Base-by-base conservation (phyloP, 179 eudicot genomes). In the Gypsophila paniculata region DNA sequence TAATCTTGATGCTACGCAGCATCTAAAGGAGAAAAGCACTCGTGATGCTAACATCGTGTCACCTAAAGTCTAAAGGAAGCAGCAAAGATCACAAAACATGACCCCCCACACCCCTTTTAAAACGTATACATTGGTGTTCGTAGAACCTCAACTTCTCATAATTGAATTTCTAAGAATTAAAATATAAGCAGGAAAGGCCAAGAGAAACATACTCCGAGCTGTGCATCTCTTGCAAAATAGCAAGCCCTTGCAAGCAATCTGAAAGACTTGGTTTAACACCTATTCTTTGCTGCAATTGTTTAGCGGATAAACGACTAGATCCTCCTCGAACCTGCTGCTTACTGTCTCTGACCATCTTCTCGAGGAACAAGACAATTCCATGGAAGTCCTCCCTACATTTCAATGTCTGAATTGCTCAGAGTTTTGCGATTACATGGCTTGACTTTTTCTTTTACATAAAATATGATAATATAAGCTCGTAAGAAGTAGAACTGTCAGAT, bases 211-310 rank as follows among this genome's bases (percentile, higher is more conserved):
- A 92, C 99, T 95, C 97, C 51, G 91, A 77, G 54, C 59, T 87
- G 81, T 92, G 88, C 99, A 92, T 95, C 75, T 90, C 93, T 21
- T 84, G 81, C 81, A 92, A 80, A 69, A 71, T 70, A 52, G 79
- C 65, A 48, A 92, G 88, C 72, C 93, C 96, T 63, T 92, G 90
- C 65, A 92, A 75, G 82, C 98, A 95, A 80, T 92, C 85, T 72
- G 89, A 85, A 80, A 87, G 74, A 80, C 88, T 85, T 72, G 96
- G 99, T 80, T 87, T 90, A 53, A 87, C 76, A 63, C 97, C 99
- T 61, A 89, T 71, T 54, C 85, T 77, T 69, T 87, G 89, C 29
- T 85, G 83, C 78, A 87, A 75, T 73, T 86, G 96, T 70, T 83
- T 82, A 25, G 70, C 55, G 25, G 86, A 83, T 46, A 79, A 77